Percentiles rank a stretch among this genome's conserved stretches.
phyloP scores from a whole-genome alignment of 2,329 filamentous ascomycete species.

The Pyrenochaeta sp. region DNA sequence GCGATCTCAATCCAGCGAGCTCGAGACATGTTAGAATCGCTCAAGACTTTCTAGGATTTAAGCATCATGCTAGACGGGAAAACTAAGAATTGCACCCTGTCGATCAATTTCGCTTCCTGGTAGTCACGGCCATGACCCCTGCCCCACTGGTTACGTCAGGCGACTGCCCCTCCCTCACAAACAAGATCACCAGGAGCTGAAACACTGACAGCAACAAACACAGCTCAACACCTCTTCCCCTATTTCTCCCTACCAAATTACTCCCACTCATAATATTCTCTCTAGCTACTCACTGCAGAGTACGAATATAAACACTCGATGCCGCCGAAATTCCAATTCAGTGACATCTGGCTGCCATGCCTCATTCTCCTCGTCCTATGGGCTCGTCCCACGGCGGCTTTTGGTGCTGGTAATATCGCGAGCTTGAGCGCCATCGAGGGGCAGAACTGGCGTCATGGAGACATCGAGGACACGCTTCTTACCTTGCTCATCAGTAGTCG shows the following conservation, averaged over 20 bases:
- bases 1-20: too few relatives aligned
- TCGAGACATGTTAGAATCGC: too few relatives aligned
- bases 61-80: not conserved
- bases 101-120: not conserved
- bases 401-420: slow-evolving; percentile 89
- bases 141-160: slow-evolving; percentile 8
- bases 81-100: not conserved
- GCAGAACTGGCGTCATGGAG: slow-evolving; percentile 73
- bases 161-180: slow-evolving; percentile 7
- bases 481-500: slow-evolving; percentile 72
- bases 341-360: slow-evolving; percentile 51
- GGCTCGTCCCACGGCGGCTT: slow-evolving; percentile 74
- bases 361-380: slow-evolving; percentile 68
- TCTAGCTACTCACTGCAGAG: slow-evolving; percentile 2
- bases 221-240: not conserved
- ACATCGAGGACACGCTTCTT: slow-evolving; percentile 91
- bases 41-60: not conserved
- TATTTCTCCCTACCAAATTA: not conserved
- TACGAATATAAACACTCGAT: slow-evolving; percentile 21
- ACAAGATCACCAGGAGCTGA: slow-evolving; percentile 7
- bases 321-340: slow-evolving; percentile 38
- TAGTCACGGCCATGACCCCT: not conserved
- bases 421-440: slow-evolving; percentile 82
- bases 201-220: slow-evolving; percentile 5
- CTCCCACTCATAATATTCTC: not conserved